Evolutionary conservation across 139 green algal genomes (phyloP).

Genomic region (Coelastrella sp.): DNA sequence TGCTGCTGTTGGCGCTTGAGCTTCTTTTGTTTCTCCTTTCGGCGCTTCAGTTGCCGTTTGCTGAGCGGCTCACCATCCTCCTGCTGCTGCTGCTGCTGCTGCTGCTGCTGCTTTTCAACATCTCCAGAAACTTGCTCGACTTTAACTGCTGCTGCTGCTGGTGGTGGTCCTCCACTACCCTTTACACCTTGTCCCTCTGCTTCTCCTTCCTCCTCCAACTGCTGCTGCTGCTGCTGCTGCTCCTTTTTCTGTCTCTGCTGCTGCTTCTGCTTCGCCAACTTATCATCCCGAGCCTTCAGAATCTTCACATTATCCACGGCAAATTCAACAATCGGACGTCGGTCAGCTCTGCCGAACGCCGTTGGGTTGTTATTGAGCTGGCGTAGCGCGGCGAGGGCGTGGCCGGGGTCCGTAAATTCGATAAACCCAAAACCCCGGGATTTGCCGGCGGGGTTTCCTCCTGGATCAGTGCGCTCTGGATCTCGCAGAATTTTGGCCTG

Average conservation of each 20-base stretch:
- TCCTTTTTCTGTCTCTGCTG: constrained; percentile 37
- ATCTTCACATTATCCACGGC: constrained; percentile 87
- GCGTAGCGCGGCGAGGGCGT: constrained; percentile 72
- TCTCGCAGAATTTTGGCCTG: constrained; percentile 93
- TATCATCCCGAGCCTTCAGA: constrained; percentile 63
- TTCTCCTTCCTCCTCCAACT: neutral
- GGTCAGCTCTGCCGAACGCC: constrained; percentile 56
- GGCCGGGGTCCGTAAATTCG: constrained; percentile 77
- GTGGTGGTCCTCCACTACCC: neutral
- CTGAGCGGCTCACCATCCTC: neutral
- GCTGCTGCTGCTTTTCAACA: constrained; percentile 41
- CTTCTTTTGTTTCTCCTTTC: constrained; percentile 20
- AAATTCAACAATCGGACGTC: constrained; percentile 92
- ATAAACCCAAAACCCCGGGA: constrained; percentile 89
- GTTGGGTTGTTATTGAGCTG: constrained; percentile 97
- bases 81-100: constrained; percentile 41
- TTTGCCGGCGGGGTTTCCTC: constrained; percentile 43
- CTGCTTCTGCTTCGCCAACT: constrained; percentile 17
- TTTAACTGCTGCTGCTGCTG: constrained; percentile 21
- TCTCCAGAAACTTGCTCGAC: neutral
- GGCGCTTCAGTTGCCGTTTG: constrained; percentile 24
- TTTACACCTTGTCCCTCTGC: constrained; percentile 12
- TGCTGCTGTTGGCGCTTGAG: constrained; percentile 23
- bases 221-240: constrained; percentile 26
- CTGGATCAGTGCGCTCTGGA: constrained; percentile 52